Percentiles rank a stretch among this genome's conserved stretches.
These are phyloP conservation scores for Cryptomeria japonica DNA, from an alignment of 75 land plant genomes.

Conservation along the genomic window DNA sequence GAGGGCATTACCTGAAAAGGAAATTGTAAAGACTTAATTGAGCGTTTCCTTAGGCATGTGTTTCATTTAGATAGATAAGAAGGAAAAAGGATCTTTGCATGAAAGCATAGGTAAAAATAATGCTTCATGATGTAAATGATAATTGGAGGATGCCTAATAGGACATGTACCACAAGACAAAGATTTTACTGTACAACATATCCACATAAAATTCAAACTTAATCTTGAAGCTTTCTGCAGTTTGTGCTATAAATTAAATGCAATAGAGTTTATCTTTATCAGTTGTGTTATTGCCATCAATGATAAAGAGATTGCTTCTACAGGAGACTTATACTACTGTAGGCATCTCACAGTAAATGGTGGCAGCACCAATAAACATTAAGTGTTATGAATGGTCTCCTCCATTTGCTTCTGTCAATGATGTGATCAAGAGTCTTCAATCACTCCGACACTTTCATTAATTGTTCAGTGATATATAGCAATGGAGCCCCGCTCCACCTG, in stretches of 20 bases:
- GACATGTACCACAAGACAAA: constrained; percentile 7
- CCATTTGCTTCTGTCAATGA: background rate
- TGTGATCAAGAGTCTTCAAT: background rate
- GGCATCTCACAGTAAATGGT: background rate
- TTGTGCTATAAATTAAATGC: constrained; percentile 1
- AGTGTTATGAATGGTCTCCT: background rate
- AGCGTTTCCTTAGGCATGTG: constrained; percentile 82
- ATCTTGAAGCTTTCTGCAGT: constrained; percentile 29
- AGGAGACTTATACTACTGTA: background rate
- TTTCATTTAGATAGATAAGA: constrained; percentile 75
- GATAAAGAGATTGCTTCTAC: background rate
- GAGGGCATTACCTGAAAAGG: constrained; percentile 33
- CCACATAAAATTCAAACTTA: constrained; percentile 37
- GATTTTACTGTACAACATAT: constrained; percentile 19
- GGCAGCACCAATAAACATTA: background rate
- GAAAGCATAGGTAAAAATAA: constrained; percentile 19
- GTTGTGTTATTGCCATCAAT: background rate
- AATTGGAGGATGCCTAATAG: background rate
- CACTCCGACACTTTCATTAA: background rate
- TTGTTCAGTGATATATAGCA: background rate
- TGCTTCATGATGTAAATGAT: background rate
- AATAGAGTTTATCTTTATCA: background rate
- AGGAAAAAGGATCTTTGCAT: constrained; percentile 37
- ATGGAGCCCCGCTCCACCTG: no score
- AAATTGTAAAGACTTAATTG: constrained; percentile 65